Evolutionary conservation across 169 alveolate genomes (phyloP).

Genomic region (Perkinsus chesapeaki): DNA sequence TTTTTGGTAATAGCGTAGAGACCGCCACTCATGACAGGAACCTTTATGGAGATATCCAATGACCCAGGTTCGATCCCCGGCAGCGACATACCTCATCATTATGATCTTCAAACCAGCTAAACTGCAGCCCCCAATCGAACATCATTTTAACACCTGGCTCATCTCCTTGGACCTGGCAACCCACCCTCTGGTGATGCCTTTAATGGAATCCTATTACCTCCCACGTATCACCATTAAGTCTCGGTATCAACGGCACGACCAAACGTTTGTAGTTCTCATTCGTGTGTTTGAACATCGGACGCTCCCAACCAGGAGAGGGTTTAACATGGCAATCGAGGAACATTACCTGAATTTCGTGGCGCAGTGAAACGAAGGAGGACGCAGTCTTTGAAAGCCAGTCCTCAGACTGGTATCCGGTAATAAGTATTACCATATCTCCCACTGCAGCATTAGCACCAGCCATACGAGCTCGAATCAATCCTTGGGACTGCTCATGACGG

Average conservation of each 20-base stretch:
- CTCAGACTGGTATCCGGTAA: too few species aligned
- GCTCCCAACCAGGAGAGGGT: neutral
- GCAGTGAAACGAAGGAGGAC: neutral
- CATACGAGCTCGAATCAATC: neutral
- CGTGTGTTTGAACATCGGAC: neutral
- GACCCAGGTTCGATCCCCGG: neutral
- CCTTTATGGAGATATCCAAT: neutral
- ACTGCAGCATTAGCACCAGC: neutral
- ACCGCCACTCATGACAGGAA: neutral
- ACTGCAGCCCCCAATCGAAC: neutral
- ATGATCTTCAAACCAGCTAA: neutral
- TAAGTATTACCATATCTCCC: neutral
- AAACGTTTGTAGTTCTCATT: neutral
- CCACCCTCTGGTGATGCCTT: too few species aligned
- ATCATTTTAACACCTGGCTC: neutral
- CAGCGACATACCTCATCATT: neutral
- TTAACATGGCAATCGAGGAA: neutral
- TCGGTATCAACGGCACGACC: neutral
- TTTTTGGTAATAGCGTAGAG: neutral
- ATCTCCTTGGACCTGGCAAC: neutral
- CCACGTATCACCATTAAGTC: neutral
- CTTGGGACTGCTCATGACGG: neutral
- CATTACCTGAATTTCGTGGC: conserved; percentile 2
- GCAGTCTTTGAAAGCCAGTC: too few species aligned
- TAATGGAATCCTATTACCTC: neutral